These are phyloP conservation scores for Trametes hirsuta DNA, from an alignment of 1,284 basidiomycete species.

Conservation along the genomic window DNA sequence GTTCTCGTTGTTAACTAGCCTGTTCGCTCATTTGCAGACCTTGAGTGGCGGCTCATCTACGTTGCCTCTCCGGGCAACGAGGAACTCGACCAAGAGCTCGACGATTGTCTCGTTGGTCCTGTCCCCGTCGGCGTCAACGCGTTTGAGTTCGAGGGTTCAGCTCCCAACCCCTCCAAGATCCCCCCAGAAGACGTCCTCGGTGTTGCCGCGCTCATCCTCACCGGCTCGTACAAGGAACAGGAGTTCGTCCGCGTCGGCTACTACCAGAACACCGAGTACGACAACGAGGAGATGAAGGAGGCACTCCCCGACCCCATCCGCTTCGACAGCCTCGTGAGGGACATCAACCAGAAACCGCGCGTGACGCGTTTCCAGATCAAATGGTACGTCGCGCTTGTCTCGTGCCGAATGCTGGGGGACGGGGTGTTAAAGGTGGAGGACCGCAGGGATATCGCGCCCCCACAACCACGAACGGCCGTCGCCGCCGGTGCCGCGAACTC, in stretches of 20 bases:
- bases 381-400: conserved; percentile 54
- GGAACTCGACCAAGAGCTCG: conserved; percentile 93
- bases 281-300: conserved; percentile 88
- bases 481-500: conserved; percentile 72
- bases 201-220: conserved; percentile 89
- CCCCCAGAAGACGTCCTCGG: conserved; percentile 86
- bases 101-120: conserved; percentile 95
- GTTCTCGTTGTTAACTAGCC: background rate
- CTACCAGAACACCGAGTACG: conserved; percentile 99
- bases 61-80: conserved; percentile 94
- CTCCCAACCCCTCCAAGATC: conserved; percentile 76
- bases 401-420: background rate
- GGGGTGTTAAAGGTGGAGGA: background rate
- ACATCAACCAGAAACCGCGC: conserved; percentile 90
- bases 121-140: conserved; percentile 95
- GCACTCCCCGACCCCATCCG: conserved; percentile 69
- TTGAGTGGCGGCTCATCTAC: conserved; percentile 98
- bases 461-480: conserved; percentile 47
- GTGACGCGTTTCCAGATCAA: conserved; percentile 92
- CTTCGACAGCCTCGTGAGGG: conserved; percentile 83
- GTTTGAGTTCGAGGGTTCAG: conserved; percentile 90
- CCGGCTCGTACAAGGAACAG: conserved; percentile 90
- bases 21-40: conserved; percentile 55
- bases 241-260: conserved; percentile 99
- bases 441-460: conserved; percentile 69